Conservation (phyloP, 768 basidiomycete genomes). For the Atractiella rhizophila region DNA sequence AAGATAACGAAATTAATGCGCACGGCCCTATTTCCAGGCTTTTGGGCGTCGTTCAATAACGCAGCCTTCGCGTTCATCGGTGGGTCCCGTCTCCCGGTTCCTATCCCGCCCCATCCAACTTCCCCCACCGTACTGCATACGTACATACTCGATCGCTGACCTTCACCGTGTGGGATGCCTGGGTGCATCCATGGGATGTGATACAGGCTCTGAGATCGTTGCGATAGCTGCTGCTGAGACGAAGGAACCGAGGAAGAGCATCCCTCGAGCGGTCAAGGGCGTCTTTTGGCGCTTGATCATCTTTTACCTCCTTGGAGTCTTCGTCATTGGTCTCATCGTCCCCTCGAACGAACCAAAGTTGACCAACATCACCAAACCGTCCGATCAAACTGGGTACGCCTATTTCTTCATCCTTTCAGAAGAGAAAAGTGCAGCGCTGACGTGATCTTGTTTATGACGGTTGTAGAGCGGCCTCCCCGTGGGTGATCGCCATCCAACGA, state of each 20-base stretch:
- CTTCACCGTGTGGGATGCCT: too few relatives aligned
- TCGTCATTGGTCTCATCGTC: conserved; percentile 48
- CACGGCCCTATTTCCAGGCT: conserved; percentile 22
- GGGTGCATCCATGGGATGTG: conserved; percentile 17
- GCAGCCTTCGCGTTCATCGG: conserved; percentile 54
- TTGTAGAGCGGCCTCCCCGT: conserved; percentile 20
- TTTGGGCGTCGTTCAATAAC: conserved; percentile 27
- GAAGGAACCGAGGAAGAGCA: conserved; percentile 25
- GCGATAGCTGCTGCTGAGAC: too few relatives aligned
- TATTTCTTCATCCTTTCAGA: conserved; percentile 26
- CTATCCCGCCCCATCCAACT: too few relatives aligned
- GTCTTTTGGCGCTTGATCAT: conserved; percentile 56
- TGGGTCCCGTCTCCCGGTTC: conserved; percentile 49
- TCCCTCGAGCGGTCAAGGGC: conserved; percentile 37
- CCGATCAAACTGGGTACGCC: conserved; percentile 5
- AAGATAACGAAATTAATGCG: conserved; percentile 17
- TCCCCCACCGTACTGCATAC: too few relatives aligned
- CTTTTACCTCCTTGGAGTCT: conserved; percentile 42
- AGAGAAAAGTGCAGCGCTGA: conserved; percentile 22
- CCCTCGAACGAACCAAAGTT: conserved; percentile 26
- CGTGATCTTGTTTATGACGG: conserved; percentile 18
- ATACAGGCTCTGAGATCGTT: conserved; percentile 31
- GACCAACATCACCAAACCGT: conserved; percentile 17
- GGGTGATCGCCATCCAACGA: conserved; percentile 24
- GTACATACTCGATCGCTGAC: too few relatives aligned